phyloP scores from a whole-genome alignment of 2,329 filamentous ascomycete genomes.

The Beauveria australis region DNA sequence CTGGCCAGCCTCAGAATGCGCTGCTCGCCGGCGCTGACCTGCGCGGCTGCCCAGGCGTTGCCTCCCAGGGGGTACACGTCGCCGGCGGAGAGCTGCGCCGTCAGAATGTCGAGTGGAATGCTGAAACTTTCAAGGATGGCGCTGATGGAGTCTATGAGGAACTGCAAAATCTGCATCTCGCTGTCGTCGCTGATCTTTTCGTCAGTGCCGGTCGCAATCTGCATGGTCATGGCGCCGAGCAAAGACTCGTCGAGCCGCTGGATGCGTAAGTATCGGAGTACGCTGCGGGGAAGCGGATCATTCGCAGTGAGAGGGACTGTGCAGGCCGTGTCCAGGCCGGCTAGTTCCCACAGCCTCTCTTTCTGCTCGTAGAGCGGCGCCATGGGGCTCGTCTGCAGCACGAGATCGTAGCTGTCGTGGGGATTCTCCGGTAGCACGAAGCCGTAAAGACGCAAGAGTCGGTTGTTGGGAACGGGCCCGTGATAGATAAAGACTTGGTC shows the following conservation, averaged over 20 bases:
- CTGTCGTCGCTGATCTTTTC: slow-evolving; percentile 24
- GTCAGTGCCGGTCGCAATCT: slow-evolving; percentile 17
- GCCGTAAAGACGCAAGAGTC: slow-evolving; percentile 29
- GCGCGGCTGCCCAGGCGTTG: slow-evolving; percentile 28
- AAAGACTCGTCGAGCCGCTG: slow-evolving; percentile 24
- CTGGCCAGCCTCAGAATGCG: slow-evolving; percentile 24
- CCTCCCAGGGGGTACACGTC: slow-evolving; percentile 23
- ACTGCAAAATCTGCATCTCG: slow-evolving; percentile 24
- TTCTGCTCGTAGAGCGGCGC: slow-evolving; percentile 27
- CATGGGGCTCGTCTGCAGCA: slow-evolving; percentile 25
- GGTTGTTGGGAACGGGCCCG: slow-evolving; percentile 25
- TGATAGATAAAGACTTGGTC: slow-evolving; percentile 30
- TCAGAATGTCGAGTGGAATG: slow-evolving; percentile 23
- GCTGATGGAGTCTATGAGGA: slow-evolving; percentile 24
- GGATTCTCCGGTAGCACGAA: slow-evolving; percentile 28
- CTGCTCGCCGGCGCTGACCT: slow-evolving; percentile 20
- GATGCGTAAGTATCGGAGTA: slow-evolving; percentile 28
- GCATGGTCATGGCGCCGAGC: slow-evolving; percentile 19
- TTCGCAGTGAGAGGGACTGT: slow-evolving; percentile 26
- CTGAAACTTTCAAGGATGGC: slow-evolving; percentile 22
- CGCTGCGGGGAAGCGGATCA: slow-evolving; percentile 24
- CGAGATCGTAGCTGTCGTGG: slow-evolving; percentile 28
- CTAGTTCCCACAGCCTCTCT: slow-evolving; percentile 25
- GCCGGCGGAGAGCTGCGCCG: slow-evolving; percentile 21
- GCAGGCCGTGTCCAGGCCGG: slow-evolving; percentile 23